phyloP scores from a whole-genome alignment of 768 basidiomycete species.

The Suillus placidus region DNA sequence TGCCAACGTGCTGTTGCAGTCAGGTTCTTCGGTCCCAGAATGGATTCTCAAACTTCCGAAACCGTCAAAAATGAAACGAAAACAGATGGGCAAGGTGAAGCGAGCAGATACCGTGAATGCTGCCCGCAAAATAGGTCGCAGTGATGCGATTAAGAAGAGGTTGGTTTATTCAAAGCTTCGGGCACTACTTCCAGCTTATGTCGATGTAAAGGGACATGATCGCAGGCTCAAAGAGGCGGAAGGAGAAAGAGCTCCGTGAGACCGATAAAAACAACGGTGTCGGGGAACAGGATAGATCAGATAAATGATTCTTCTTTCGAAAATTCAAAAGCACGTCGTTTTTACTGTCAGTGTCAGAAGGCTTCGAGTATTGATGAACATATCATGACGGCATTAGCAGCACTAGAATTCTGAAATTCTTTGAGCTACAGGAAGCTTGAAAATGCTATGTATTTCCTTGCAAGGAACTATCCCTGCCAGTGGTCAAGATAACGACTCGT shows the following conservation, averaged over 20 bases:
- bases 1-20: conserved; percentile 93
- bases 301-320: not conserved
- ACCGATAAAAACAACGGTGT: not conserved
- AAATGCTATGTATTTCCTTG: not conserved
- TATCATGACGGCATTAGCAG: not conserved
- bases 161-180: conserved; percentile 27
- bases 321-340: conserved; percentile 1
- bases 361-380: not conserved
- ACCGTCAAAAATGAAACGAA: conserved; percentile 87
- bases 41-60: conserved; percentile 97
- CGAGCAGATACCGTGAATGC: conserved; percentile 75
- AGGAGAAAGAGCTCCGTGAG: conserved; percentile 37
- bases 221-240: conserved; percentile 69
- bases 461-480: not conserved
- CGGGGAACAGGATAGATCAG: not conserved
- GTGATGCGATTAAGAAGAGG: conserved; percentile 76
- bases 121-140: conserved; percentile 68
- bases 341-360: not conserved
- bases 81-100: conserved; percentile 82
- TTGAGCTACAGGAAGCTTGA: not conserved
- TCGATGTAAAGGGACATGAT: conserved; percentile 71
- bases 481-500: conserved; percentile 6
- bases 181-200: conserved; percentile 8
- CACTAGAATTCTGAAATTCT: not conserved
- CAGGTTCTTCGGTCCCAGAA: conserved; percentile 87